These are phyloP conservation scores for Acanthamoeba lenticulata DNA, from an alignment of 208 protist species.

Conservation along the genomic window DNA sequence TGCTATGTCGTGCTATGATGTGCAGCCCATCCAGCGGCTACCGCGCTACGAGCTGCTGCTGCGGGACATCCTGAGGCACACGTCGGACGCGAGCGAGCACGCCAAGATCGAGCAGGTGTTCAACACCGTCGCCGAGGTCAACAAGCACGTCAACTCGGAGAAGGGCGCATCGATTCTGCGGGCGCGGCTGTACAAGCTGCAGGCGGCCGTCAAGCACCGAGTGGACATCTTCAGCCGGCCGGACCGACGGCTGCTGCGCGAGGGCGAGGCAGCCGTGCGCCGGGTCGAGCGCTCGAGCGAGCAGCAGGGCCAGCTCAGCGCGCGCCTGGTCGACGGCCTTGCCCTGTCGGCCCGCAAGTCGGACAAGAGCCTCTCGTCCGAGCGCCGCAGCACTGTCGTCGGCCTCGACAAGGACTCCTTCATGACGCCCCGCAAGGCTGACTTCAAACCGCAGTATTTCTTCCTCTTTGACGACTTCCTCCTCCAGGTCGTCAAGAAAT, in stretches of 20 bases:
- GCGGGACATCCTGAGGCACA: slow-evolving; percentile 16
- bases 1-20: not conserved
- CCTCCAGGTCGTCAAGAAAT: slow-evolving; percentile 44
- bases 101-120: slow-evolving; percentile 48
- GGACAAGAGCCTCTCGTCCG: not conserved
- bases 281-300: not conserved
- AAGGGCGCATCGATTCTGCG: slow-evolving; percentile 1
- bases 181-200: slow-evolving; percentile 23
- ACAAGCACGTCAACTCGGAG: slow-evolving; percentile 49
- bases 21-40: slow-evolving; percentile 53
- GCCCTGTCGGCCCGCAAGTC: not conserved
- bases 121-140: slow-evolving; percentile 18
- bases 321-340: not conserved
- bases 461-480: slow-evolving; percentile 61
- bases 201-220: slow-evolving; percentile 25
- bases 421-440: not conserved
- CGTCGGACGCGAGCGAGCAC: slow-evolving; percentile 11
- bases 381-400: not conserved
- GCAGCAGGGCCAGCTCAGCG: too few species aligned
- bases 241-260: slow-evolving; percentile 20
- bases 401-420: slow-evolving; percentile 16
- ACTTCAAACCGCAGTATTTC: slow-evolving; percentile 10
- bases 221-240: slow-evolving; percentile 50
- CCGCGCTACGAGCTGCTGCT: slow-evolving; percentile 65
- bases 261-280: not conserved